Conservation (phyloP, 2,329 filamentous ascomycete genomes). For the Xylariaceae sp. region DNA sequence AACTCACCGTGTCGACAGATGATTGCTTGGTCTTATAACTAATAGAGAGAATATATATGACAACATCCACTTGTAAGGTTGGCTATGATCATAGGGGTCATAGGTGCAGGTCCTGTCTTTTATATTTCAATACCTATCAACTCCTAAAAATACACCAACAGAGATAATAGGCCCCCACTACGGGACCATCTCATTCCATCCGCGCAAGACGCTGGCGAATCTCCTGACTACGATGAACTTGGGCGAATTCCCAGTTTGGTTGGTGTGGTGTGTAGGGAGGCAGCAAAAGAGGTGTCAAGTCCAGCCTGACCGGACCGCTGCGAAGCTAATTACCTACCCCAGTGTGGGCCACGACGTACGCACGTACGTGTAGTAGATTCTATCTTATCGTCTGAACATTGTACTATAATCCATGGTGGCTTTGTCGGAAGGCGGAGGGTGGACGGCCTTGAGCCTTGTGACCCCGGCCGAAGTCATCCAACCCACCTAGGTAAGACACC, state of each 20-base stretch:
- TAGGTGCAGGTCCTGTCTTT: slow-evolving; percentile 16
- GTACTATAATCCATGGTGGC: slow-evolving; percentile 27
- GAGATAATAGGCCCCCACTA: slow-evolving; percentile 12
- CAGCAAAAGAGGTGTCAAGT: slow-evolving; percentile 24
- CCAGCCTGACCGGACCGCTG: slow-evolving; percentile 31
- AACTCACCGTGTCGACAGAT: no score
- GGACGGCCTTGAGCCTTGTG: slow-evolving; percentile 38
- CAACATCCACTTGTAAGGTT: slow-evolving; percentile 26
- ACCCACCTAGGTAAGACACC: slow-evolving; percentile 39
- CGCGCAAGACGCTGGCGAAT: slow-evolving; percentile 30
- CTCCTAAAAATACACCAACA: slow-evolving; percentile 27
- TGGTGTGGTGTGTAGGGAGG: slow-evolving; percentile 35
- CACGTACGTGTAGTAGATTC: no score
- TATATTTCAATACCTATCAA: slow-evolving; percentile 24
- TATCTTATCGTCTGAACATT: slow-evolving; percentile 33
- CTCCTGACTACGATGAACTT: slow-evolving; percentile 37
- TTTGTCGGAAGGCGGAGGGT: slow-evolving; percentile 31
- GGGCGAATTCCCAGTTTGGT: slow-evolving; percentile 22
- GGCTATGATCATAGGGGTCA: slow-evolving; percentile 21
- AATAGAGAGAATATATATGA: slow-evolving; percentile 9
- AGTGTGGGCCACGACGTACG: slow-evolving; percentile 23
- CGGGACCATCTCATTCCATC: slow-evolving; percentile 21
- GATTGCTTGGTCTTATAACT: slow-evolving; percentile 9
- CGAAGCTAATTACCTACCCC: slow-evolving; percentile 17
- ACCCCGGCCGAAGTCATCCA: slow-evolving; percentile 38